Conservation (phyloP, 2,329 filamentous ascomycete species). For the Fusarium annulatum region DNA sequence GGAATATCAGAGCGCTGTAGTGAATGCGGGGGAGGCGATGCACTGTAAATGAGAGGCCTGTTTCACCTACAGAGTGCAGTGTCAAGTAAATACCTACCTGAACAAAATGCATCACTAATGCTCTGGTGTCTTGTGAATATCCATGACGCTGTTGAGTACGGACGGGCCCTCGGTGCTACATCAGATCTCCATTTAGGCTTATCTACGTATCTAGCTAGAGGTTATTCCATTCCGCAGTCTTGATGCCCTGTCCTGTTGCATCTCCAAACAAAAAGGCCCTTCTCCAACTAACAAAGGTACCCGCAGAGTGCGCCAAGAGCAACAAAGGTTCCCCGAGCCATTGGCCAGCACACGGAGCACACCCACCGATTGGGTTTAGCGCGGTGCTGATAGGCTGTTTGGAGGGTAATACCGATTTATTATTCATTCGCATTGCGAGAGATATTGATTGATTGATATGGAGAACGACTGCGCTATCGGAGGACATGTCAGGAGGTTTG, state of each 20-base stretch:
- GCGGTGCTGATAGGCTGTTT: background rate
- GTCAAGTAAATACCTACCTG: background rate
- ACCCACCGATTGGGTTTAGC: background rate
- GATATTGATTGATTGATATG: background rate
- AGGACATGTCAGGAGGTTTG: background rate
- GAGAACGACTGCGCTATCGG: background rate
- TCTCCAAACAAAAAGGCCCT: constrained; percentile 26
- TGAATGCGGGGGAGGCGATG: constrained; percentile 18
- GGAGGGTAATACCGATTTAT: background rate
- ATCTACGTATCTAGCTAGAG: background rate
- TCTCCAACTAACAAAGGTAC: constrained; percentile 29
- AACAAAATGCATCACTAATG: background rate
- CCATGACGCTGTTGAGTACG: background rate
- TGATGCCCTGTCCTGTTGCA: background rate
- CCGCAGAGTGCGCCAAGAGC: constrained; percentile 25
- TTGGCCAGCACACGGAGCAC: constrained; percentile 3
- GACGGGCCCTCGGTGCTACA: background rate
- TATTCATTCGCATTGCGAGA: background rate
- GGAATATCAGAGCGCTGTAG: constrained; percentile 1
- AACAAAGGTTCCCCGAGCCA: constrained; percentile 35
- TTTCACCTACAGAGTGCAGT: background rate
- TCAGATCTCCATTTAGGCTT: background rate
- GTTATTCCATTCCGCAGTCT: background rate
- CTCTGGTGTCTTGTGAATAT: background rate
- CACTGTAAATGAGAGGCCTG: background rate